Conservation (phyloP, 73 alveolate genomes). For the Paramecium caudatum region DNA sequence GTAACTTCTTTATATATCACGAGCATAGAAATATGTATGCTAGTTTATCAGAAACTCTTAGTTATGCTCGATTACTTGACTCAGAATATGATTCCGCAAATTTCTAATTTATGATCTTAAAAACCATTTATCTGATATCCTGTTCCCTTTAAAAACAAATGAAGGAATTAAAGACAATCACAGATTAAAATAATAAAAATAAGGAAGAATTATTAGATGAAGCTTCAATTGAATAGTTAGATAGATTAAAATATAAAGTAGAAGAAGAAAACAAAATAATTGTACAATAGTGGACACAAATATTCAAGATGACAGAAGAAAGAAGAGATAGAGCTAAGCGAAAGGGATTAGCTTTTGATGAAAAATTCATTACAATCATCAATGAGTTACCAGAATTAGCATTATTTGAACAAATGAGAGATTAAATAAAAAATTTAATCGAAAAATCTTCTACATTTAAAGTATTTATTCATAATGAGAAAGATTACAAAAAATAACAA, state of each 20-base stretch:
- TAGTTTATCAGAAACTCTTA: constrained; percentile 6
- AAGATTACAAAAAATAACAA: neutral
- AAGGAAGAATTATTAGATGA: neutral
- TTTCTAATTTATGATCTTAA: neutral
- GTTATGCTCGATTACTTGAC: neutral
- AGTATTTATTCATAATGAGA: neutral
- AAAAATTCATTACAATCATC: neutral
- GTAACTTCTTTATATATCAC: neutral
- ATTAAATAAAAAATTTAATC: neutral
- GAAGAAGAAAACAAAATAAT: neutral
- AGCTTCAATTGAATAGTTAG: neutral
- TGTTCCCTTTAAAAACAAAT: neutral
- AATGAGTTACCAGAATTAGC: neutral
- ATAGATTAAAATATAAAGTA: neutral
- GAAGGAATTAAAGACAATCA: neutral
- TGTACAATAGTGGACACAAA: neutral
- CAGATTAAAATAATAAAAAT: no score
- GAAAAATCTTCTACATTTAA: neutral
- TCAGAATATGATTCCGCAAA: neutral
- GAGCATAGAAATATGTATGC: constrained; percentile 5
- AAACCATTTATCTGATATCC: neutral
- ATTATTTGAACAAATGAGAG: neutral
- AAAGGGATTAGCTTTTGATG: neutral
- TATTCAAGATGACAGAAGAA: neutral
- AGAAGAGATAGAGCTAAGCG: neutral